Conservation (phyloP, 495 filamentous ascomycete genomes). For the Talaromyces trachyspermus region DNA sequence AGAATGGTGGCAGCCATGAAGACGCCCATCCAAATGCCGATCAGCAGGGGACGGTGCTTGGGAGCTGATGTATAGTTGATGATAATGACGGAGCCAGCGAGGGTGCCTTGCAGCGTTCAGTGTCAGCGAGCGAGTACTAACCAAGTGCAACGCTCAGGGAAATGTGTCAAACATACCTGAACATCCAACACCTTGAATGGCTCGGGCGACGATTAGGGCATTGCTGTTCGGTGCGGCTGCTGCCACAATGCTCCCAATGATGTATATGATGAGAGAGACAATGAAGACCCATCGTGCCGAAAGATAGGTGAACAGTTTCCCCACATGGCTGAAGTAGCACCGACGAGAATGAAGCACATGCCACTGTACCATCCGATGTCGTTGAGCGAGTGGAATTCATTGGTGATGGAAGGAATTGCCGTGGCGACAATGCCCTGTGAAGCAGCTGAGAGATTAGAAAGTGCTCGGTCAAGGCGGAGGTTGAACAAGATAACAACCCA, state of each 20-base stretch:
- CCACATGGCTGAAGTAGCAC: too few relatives aligned
- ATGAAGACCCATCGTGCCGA: conserved; percentile 50
- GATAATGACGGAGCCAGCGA: conserved; percentile 25
- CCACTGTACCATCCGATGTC: conserved; percentile 9
- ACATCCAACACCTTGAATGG: conserved; percentile 29
- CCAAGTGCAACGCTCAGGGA: not conserved
- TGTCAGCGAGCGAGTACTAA: not conserved
- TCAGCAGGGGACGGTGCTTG: conserved; percentile 27
- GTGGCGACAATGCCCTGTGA: too few relatives aligned
- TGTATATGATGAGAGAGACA: conserved; percentile 38
- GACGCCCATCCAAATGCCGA: conserved; percentile 25
- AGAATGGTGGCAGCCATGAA: conserved; percentile 38
- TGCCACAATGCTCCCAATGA: conserved; percentile 44
- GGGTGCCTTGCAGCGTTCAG: too few relatives aligned
- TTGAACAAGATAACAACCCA: too few relatives aligned
- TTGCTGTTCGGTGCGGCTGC: conserved; percentile 46
- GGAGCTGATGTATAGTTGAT: conserved; percentile 21
- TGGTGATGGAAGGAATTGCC: too few relatives aligned
- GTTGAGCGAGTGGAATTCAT: conserved; percentile 6
- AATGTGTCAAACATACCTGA: conserved; percentile 21
- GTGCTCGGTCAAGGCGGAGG: too few relatives aligned
- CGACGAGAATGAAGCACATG: too few relatives aligned
- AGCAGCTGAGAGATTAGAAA: too few relatives aligned
- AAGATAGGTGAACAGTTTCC: too few relatives aligned
- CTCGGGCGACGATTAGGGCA: conserved; percentile 46